Conservation (phyloP, 2,329 filamentous ascomycete species). For the Zymoseptoria crescenta region DNA sequence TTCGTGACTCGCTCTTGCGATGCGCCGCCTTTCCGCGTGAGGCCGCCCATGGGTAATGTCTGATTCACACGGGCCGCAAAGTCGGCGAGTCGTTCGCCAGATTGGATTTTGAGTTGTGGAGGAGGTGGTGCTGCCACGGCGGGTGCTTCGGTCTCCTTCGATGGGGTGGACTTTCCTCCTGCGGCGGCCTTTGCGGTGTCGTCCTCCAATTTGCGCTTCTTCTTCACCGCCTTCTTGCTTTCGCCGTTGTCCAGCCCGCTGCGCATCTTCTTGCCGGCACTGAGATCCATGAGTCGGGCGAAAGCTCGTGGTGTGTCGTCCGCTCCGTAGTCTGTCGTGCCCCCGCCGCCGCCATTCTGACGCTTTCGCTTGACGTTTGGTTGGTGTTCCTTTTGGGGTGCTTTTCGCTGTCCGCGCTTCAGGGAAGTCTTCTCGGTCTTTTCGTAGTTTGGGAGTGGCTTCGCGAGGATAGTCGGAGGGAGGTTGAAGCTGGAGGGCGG, state of each 20-base stretch:
- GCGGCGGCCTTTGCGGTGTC: constrained; percentile 8
- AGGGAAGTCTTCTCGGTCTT: constrained; percentile 25
- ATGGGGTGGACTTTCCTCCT: not conserved
- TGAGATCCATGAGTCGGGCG: constrained; percentile 70
- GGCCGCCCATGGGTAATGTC: constrained; percentile 65
- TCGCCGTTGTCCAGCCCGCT: constrained; percentile 67
- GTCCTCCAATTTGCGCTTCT: constrained; percentile 31
- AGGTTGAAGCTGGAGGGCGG: constrained; percentile 47
- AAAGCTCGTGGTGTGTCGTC: constrained; percentile 89
- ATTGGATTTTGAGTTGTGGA: constrained; percentile 61
- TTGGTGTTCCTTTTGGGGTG: constrained; percentile 12
- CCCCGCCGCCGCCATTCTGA: constrained; percentile 29
- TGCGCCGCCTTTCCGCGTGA: constrained; percentile 55
- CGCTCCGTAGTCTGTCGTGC: constrained; percentile 42
- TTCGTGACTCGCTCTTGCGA: constrained; percentile 61
- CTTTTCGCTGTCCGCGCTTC: constrained; percentile 22
- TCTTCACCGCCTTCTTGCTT: constrained; percentile 40
- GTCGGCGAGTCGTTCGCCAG: constrained; percentile 74
- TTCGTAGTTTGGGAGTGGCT: constrained; percentile 50
- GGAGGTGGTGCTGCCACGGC: constrained; percentile 4
- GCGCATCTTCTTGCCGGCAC: constrained; percentile 47
- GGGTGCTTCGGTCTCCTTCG: not conserved
- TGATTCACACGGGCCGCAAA: constrained; percentile 79
- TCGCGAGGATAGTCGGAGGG: constrained; percentile 52
- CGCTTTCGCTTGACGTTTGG: constrained; percentile 24